phyloP scores from a whole-genome alignment of 176 grass and related monocot species.

The Rhynchospora pubera region DNA sequence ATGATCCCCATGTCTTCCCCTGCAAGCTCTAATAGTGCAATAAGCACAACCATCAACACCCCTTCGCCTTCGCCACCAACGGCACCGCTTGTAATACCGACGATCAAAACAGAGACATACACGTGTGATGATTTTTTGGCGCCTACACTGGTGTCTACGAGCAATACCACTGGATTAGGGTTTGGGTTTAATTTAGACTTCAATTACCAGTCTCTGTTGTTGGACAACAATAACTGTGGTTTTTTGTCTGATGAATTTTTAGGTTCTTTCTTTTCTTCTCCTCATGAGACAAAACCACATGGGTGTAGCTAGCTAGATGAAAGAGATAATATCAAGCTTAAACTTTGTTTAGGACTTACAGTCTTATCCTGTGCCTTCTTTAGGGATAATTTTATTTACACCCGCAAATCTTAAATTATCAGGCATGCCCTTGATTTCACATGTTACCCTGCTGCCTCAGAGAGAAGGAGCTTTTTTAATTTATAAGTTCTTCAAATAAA shows the following conservation, averaged over 20 bases:
- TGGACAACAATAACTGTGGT: constrained; percentile 21
- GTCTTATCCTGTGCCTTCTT: constrained; percentile 15
- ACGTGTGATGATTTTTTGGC: constrained; percentile 54
- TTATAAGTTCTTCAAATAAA: background rate
- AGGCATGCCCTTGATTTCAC: background rate
- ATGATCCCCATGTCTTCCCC: background rate
- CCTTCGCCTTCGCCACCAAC: background rate
- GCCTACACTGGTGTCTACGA: constrained; percentile 25
- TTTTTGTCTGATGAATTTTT: constrained; percentile 20
- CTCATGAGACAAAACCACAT: constrained; percentile 26
- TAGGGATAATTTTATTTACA: constrained; percentile 4
- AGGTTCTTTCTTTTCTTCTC: constrained; percentile 6
- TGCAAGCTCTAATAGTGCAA: background rate
- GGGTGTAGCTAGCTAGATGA: constrained; percentile 2
- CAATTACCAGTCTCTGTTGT: constrained; percentile 18
- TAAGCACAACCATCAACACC: background rate
- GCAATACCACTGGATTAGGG: constrained; percentile 15
- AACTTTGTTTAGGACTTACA: constrained; percentile 18
- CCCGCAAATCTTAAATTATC: background rate
- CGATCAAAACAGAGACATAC: constrained; percentile 62
- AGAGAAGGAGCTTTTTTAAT: constrained; percentile 8
- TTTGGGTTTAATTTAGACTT: constrained; percentile 22
- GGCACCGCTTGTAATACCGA: constrained; percentile 34
- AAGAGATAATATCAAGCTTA: constrained; percentile 4
- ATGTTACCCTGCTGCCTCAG: background rate